Base-by-base conservation (phyloP, 2,329 filamentous ascomycete genomes). In the Tolypocladium nubicola region DNA sequence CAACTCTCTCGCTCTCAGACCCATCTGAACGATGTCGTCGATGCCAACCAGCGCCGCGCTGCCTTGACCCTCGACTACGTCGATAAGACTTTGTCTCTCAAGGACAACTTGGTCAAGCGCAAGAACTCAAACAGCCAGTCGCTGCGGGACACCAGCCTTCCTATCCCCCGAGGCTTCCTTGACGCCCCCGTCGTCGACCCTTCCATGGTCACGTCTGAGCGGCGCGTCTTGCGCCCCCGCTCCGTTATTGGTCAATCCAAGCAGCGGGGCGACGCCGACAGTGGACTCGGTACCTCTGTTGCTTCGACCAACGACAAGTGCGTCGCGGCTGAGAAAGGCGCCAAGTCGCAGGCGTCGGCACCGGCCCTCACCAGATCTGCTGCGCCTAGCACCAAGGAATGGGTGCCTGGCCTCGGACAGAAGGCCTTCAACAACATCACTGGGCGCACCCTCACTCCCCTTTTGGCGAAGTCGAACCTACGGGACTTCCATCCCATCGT, bases 271-370 rank as follows among this genome's bases (percentile, higher is more conserved):
- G 82, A 83, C 59, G 94, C 90, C 19, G 92, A 97, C 75, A 96
- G 91, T 70, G 92, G 90, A 56, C 78, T 97, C 61, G 92, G 92
- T 55, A 88, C 90, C 49, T 96, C 91, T 47, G 79, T 96, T 66
- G 82, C 79, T 60, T 88, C 83, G 53, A 79, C 76, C 39, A 76
- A 75, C 57, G 78, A 82, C 62, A 80, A 83, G 68, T 70, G 75
- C 62, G 70, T 71, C 53, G 66, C 63, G 58, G 70, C 73, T 59
- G 75, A 76, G 64, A 75, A 75, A 61, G 63, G 61, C 45, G 61
- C 59, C 56, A 70, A 67, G 61, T 63, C 62, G n/a, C 58, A 58
- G 68, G 72, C 21, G 71, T 73, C 62, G 21, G 74, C 76, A 56
- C 79, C 83, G 54, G 80, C 85, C 63, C 82, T 88, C 61, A 87